A percentile compares a stretch with the other conserved stretches of the same genome.
phyloP scores from a whole-genome alignment of 2,329 filamentous ascomycete species.

The Metarhizium anisopliae region DNA sequence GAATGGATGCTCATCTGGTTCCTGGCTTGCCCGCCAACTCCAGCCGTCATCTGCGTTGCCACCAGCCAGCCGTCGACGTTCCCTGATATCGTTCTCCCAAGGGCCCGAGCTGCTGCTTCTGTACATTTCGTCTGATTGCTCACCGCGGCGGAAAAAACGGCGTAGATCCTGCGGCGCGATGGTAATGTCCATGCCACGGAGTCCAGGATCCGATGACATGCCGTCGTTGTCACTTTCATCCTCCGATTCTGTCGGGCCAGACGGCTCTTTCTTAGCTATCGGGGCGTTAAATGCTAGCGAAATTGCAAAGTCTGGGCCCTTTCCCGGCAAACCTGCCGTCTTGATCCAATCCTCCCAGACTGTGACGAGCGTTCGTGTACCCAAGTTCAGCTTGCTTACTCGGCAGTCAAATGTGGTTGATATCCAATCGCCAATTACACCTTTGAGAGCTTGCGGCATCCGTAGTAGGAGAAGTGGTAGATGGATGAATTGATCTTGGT shows the following conservation, averaged over 20 bases:
- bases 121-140: constrained; percentile 5
- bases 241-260: constrained; percentile 3
- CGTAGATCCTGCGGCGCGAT: constrained; percentile 38
- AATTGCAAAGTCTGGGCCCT: constrained; percentile 36
- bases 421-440: constrained; percentile 41
- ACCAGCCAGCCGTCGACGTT: constrained; percentile 37
- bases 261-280: constrained; percentile 9
- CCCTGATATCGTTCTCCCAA: constrained; percentile 25
- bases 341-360: constrained; percentile 44
- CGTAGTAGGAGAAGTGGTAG: constrained; percentile 45
- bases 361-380: constrained; percentile 39
- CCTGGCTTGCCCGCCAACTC: constrained; percentile 31
- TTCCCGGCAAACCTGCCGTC: constrained; percentile 24
- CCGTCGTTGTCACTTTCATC: constrained; percentile 12
- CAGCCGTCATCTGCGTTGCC: constrained; percentile 42
- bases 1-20: constrained; percentile 29
- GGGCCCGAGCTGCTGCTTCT: constrained; percentile 5
- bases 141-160: constrained; percentile 35
- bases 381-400: constrained; percentile 38
- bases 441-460: constrained; percentile 45
- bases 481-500: constrained; percentile 28
- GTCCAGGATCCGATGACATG: constrained; percentile 15
- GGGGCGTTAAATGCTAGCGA: constrained; percentile 42
- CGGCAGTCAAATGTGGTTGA: constrained; percentile 47
- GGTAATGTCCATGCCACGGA: constrained; percentile 41